Percentiles rank a stretch among this genome's conserved stretches.
Conservation (phyloP, 73 alveolate genomes). For the Paraurostyla sp. region DNA sequence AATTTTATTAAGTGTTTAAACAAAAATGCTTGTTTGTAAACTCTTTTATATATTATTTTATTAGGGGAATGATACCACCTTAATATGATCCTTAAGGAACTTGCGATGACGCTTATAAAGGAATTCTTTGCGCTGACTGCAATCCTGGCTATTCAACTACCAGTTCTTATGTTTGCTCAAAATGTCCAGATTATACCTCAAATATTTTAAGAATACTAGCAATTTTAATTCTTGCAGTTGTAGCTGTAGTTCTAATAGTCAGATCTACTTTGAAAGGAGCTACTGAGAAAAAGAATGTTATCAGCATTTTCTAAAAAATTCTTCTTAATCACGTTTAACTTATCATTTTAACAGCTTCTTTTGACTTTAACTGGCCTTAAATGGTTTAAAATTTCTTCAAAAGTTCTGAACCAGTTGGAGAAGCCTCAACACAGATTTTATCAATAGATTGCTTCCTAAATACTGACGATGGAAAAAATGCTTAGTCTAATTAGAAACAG, state of each 20-base stretch:
- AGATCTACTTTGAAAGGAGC: background rate
- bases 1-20: conserved; percentile 46
- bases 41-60: background rate
- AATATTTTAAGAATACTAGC: background rate
- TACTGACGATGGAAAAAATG: no score
- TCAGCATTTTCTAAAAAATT: no score
- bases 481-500: no score
- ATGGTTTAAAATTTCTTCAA: no score
- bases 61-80: conserved; percentile 21
- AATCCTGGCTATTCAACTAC: background rate
- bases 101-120: conserved; percentile 23
- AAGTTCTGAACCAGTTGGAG: no score
- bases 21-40: conserved; percentile 56
- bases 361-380: no score
- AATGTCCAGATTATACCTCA: background rate
- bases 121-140: conserved; percentile 57
- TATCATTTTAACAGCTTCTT: background rate
- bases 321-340: no score
- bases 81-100: conserved; percentile 16
- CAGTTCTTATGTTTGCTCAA: background rate
- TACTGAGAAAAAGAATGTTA: background rate
- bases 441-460: no score
- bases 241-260: background rate
- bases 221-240: background rate
- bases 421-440: no score